Percentiles rank a stretch among this genome's conserved stretches.
Evolutionary conservation across 2,329 filamentous ascomycete species (phyloP).

Genomic region (Trichoderma aggressivum): DNA sequence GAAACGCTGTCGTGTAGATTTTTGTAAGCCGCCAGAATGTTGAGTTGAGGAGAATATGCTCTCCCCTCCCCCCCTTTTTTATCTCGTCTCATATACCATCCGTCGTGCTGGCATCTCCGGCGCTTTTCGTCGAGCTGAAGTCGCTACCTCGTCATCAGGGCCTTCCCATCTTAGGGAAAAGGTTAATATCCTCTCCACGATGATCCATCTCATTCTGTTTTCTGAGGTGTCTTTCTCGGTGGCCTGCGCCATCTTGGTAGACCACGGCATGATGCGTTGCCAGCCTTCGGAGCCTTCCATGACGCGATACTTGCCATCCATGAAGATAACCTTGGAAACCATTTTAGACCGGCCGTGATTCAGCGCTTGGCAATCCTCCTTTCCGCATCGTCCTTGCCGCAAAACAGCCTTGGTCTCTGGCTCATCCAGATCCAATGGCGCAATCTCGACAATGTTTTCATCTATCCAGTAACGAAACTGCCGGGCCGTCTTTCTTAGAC

Average conservation of each 20-base stretch:
- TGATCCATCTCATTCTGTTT: slow-evolving; percentile 38
- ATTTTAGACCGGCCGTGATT: slow-evolving; percentile 36
- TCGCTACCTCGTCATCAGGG: slow-evolving; percentile 28
- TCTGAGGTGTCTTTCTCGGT: slow-evolving; percentile 29
- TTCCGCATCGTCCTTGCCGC: slow-evolving; percentile 35
- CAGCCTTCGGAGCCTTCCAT: slow-evolving; percentile 28
- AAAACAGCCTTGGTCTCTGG: slow-evolving; percentile 34
- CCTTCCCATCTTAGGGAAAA: slow-evolving; percentile 37
- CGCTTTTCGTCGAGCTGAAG: slow-evolving; percentile 17
- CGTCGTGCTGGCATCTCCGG: slow-evolving; percentile 12
- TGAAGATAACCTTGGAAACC: slow-evolving; percentile 38
- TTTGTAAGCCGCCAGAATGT: background rate
- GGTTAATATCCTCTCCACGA: slow-evolving; percentile 38
- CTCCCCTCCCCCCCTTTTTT: background rate
- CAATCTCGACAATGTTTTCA: slow-evolving; percentile 38
- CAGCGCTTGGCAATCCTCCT: slow-evolving; percentile 34
- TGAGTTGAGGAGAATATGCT: background rate
- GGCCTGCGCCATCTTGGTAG: slow-evolving; percentile 27
- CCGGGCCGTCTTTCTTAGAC: slow-evolving; percentile 33
- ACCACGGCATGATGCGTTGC: slow-evolving; percentile 35
- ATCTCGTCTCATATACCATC: background rate
- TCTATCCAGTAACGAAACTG: slow-evolving; percentile 40
- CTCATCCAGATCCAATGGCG: slow-evolving; percentile 34
- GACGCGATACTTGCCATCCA: slow-evolving; percentile 33
- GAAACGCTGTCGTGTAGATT: background rate